Evolutionary conservation across 1,139 yeast species (phyloP).

Genomic region (Chernovozyma aurita): DNA sequence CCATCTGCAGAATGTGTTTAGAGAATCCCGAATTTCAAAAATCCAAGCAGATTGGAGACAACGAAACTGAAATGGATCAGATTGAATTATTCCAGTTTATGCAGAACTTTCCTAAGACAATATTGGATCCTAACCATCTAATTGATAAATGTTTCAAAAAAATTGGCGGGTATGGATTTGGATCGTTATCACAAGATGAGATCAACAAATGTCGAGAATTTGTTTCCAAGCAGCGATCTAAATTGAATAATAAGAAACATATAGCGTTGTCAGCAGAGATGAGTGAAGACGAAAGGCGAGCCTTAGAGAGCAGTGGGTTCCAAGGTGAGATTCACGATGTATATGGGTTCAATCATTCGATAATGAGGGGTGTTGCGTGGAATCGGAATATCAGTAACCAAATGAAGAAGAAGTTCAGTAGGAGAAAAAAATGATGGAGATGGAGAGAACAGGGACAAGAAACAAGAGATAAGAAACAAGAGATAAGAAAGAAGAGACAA

Average conservation of each 20-base stretch:
- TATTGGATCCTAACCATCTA: slow-evolving; percentile 66
- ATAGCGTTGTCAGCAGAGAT: slow-evolving; percentile 28
- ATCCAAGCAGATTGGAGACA: slow-evolving; percentile 11
- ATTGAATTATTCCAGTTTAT: slow-evolving; percentile 84
- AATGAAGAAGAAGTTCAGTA: slow-evolving; percentile 41
- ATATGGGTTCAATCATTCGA: slow-evolving; percentile 47
- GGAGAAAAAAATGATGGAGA: slow-evolving; percentile 9
- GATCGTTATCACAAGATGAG: slow-evolving; percentile 76
- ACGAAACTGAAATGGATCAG: slow-evolving; percentile 48
- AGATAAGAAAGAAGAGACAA: too few relatives aligned
- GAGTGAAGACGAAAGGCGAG: slow-evolving; percentile 38
- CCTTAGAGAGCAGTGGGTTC: slow-evolving; percentile 17
- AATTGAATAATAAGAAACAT: slow-evolving; percentile 36
- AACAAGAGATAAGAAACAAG: too few relatives aligned
- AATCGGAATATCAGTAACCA: slow-evolving; percentile 49
- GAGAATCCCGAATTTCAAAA: slow-evolving; percentile 45
- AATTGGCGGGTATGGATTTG: slow-evolving; percentile 63
- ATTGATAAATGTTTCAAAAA: slow-evolving; percentile 74
- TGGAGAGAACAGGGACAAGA: too few relatives aligned
- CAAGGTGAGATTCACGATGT: slow-evolving; percentile 35
- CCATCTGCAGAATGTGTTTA: slow-evolving; percentile 76
- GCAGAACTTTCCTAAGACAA: slow-evolving; percentile 73
- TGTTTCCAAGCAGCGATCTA: slow-evolving; percentile 59
- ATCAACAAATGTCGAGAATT: slow-evolving; percentile 71
- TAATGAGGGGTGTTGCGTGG: slow-evolving; percentile 56